Evolutionary conservation across 768 basidiomycete species (phyloP).

Genomic region (Collybia nuda): DNA sequence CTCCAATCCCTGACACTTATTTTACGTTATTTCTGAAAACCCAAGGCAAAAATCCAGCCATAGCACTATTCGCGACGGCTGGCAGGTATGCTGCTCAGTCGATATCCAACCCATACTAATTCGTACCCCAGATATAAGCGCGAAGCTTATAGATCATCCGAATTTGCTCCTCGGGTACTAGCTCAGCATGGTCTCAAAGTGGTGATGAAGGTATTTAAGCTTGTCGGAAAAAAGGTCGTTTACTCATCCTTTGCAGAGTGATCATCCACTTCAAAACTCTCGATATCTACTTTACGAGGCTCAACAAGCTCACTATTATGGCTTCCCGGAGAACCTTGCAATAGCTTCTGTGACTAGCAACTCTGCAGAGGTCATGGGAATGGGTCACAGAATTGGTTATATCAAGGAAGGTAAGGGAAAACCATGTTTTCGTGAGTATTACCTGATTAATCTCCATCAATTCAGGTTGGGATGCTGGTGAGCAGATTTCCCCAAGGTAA

Average conservation of each 20-base stretch:
- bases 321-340: slow-evolving; percentile 67
- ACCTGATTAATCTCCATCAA: neutral
- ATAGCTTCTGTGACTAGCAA: slow-evolving; percentile 74
- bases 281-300: slow-evolving; percentile 83
- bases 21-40: neutral
- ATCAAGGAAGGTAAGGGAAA: slow-evolving; percentile 53
- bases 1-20: neutral
- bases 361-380: slow-evolving; percentile 71
- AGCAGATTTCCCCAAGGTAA: slow-evolving; percentile 8
- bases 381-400: slow-evolving; percentile 82
- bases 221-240: neutral
- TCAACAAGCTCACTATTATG: slow-evolving; percentile 81
- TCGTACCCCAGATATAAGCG: slow-evolving; percentile 58
- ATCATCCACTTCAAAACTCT: slow-evolving; percentile 65
- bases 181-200: slow-evolving; percentile 66
- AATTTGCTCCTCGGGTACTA: slow-evolving; percentile 78
- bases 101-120: neutral
- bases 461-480: slow-evolving; percentile 73
- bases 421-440: neutral
- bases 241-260: slow-evolving; percentile 42
- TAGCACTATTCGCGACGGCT: slow-evolving; percentile 72
- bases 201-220: slow-evolving; percentile 63
- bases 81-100: slow-evolving; percentile 25
- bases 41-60: slow-evolving; percentile 64
- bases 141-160: slow-evolving; percentile 79